A percentile compares a stretch with the other conserved stretches of the same genome.
Conservation (phyloP, 257 asterid species). For the Solanum stenotomum region DNA sequence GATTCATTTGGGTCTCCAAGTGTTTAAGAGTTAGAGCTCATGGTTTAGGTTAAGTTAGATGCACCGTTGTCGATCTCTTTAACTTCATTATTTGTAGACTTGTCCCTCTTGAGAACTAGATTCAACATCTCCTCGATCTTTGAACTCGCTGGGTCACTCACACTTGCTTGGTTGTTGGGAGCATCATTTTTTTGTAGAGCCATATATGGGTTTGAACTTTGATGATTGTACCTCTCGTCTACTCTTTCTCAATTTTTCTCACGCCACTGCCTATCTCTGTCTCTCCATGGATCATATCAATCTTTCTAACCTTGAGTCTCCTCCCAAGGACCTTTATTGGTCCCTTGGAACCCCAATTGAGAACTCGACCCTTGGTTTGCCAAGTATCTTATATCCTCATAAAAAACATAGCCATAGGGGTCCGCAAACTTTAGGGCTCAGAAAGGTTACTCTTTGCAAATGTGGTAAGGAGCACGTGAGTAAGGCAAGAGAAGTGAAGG, state of each 20-base stretch:
- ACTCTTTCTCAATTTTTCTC: not conserved
- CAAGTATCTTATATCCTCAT: not conserved
- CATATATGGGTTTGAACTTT: not conserved
- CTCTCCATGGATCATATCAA: not conserved
- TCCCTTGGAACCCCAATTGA: not conserved
- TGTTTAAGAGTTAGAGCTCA: not conserved
- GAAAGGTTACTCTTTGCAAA: no score
- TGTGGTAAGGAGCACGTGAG: not conserved
- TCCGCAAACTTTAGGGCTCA: no score
- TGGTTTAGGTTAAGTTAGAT: not conserved
- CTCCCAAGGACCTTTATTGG: not conserved
- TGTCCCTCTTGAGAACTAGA: not conserved
- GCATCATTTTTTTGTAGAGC: not conserved
- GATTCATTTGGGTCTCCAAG: not conserved
- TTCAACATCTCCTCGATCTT: not conserved
- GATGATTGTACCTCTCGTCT: not conserved
- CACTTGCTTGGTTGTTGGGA: not conserved
- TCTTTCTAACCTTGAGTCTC: not conserved
- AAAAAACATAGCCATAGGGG: no score
- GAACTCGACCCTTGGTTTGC: not conserved
- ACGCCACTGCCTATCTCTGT: not conserved
- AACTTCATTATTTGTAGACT: not conserved
- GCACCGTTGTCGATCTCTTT: no score
- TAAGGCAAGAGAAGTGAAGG: not conserved
- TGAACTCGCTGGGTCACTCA: not conserved